Percentiles rank a stretch among this genome's conserved stretches.
Conservation (phyloP, 83 land plant species). For the Thuja plicata region DNA sequence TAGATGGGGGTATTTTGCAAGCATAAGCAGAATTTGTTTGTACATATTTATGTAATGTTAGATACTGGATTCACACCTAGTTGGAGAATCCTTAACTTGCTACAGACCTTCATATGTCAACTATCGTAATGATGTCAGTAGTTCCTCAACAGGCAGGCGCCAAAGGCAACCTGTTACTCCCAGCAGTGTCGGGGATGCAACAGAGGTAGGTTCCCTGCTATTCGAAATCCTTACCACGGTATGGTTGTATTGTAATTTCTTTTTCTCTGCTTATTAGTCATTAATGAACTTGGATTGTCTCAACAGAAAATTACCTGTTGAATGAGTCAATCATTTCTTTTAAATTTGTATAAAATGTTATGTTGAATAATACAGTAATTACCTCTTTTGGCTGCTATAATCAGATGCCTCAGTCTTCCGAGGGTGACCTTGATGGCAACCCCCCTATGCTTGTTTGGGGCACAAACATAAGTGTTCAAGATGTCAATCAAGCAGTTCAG, state of each 20-base stretch:
- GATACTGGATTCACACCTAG: neutral
- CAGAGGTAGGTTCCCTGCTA: neutral
- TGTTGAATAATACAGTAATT: neutral
- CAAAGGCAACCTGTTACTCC: neutral
- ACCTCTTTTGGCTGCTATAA: neutral
- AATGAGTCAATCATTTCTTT: neutral
- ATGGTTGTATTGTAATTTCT: neutral
- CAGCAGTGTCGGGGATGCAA: neutral
- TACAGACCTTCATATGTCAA: neutral
- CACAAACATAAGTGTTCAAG: conserved; percentile 89
- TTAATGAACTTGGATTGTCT: neutral
- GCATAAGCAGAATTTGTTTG: neutral
- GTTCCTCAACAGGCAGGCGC: conserved; percentile 3
- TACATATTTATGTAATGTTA: neutral
- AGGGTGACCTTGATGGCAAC: conserved; percentile 39
- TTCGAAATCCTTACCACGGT: neutral
- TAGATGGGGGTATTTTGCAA: neutral
- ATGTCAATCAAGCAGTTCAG: conserved; percentile 73
- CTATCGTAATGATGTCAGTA: conserved; percentile 1
- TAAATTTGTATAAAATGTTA: neutral
- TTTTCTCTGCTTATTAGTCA: neutral
- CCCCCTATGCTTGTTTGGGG: conserved; percentile 92
- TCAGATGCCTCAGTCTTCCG: conserved; percentile 21
- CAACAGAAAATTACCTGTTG: neutral
- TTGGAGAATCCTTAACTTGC: neutral